These are phyloP conservation scores for Cladophialophora chaetospira DNA, from an alignment of 2,329 filamentous ascomycete genomes.

Conservation along the genomic window DNA sequence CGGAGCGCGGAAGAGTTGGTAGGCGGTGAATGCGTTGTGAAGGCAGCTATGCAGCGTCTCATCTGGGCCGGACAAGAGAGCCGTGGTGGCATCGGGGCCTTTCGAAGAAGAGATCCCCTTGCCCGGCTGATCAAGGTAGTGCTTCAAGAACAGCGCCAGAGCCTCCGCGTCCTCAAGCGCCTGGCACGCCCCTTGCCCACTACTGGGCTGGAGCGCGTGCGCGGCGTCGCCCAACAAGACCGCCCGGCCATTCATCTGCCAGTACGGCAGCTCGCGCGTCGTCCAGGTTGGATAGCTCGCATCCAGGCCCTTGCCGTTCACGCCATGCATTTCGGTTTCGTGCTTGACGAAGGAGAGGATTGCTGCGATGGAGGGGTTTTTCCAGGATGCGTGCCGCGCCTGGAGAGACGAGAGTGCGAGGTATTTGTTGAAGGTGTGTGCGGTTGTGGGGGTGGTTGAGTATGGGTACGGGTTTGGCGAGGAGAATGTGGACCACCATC, in stretches of 20 bases:
- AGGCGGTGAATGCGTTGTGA: conserved; percentile 36
- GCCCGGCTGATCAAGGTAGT: no score
- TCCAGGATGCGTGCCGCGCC: conserved; percentile 49
- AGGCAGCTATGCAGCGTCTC: background rate
- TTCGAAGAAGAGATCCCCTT: no score
- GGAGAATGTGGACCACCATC: conserved; percentile 50
- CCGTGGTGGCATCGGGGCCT: background rate
- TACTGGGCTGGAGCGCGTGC: conserved; percentile 57
- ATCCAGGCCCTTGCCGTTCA: conserved; percentile 27
- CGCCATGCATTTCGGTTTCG: background rate
- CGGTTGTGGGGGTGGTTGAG: no score
- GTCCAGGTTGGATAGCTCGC: conserved; percentile 54
- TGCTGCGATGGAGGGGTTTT: conserved; percentile 47
- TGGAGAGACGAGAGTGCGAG: conserved; percentile 34
- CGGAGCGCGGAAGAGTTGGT: conserved; percentile 41
- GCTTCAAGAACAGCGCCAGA: conserved; percentile 46
- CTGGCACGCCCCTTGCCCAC: conserved; percentile 58
- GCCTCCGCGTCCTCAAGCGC: conserved; percentile 58
- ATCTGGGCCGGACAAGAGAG: background rate
- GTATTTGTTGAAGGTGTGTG: conserved; percentile 20
- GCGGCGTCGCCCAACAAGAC: conserved; percentile 61
- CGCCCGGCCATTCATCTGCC: conserved; percentile 48
- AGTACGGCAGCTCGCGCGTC: conserved; percentile 50
- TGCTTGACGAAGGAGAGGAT: conserved; percentile 41
- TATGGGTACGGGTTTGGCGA: conserved; percentile 13